A percentile compares a stretch with the other conserved stretches of the same genome.
phyloP scores from a whole-genome alignment of 345 rosid genomes.

The Euphorbia tirucalli region DNA sequence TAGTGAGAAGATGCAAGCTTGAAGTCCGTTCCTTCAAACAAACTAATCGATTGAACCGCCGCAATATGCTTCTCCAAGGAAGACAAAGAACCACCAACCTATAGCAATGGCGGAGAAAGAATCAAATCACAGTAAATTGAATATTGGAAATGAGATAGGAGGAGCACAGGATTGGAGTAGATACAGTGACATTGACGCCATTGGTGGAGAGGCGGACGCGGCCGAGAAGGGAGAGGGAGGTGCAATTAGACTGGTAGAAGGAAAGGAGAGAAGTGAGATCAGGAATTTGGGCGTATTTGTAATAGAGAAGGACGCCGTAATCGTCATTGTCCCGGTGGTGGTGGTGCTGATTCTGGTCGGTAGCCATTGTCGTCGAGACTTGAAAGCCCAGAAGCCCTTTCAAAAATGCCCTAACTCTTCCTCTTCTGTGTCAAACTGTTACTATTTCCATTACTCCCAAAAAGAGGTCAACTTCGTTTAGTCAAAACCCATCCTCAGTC shows the following conservation, averaged over 20 bases:
- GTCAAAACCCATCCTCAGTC: too few relatives aligned
- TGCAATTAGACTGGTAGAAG: slow-evolving; percentile 78
- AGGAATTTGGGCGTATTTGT: slow-evolving; percentile 59
- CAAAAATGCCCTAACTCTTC: neutral
- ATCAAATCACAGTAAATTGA: neutral
- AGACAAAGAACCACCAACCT: slow-evolving; percentile 76
- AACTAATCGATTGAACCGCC: slow-evolving; percentile 42
- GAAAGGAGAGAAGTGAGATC: slow-evolving; percentile 60
- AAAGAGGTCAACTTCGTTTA: too few relatives aligned
- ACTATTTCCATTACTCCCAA: too few relatives aligned
- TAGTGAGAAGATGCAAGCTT: slow-evolving; percentile 74
- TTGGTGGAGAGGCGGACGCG: slow-evolving; percentile 75
- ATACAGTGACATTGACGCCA: slow-evolving; percentile 93
- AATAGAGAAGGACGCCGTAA: slow-evolving; percentile 76
- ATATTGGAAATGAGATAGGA: neutral
- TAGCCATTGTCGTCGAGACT: slow-evolving; percentile 6
- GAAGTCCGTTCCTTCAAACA: slow-evolving; percentile 86
- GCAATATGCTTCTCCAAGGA: slow-evolving; percentile 66
- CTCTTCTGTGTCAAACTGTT: too few relatives aligned
- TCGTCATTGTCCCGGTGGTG: slow-evolving; percentile 26
- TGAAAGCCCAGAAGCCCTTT: neutral
- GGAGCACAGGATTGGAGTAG: neutral
- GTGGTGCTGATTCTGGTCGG: slow-evolving; percentile 5
- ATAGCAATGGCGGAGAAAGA: slow-evolving; percentile 3
- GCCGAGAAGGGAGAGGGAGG: slow-evolving; percentile 68